Base-by-base conservation (phyloP, 1,139 yeast genomes). In the Hansenula lynferdii region DNA sequence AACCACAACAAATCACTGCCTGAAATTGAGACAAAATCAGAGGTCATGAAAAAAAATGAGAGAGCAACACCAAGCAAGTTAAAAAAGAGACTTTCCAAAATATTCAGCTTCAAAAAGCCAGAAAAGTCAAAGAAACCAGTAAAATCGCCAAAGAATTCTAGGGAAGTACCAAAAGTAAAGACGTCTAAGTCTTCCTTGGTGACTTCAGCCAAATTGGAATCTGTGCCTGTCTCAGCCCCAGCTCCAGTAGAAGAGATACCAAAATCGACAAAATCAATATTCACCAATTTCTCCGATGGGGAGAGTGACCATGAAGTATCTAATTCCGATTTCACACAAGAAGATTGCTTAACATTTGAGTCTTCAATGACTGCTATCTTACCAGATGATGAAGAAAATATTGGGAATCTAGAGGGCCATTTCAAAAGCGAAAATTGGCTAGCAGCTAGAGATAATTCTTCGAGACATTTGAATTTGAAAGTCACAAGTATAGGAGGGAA, bases 291-390 rank as follows among this genome's bases (percentile, higher is more conserved):
- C 25, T 16, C 9, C n/a, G 37, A 34, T n/a, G 11, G 4, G 19
- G 32, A 27, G 11, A 18, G 21, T 15, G 35, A 31, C n/a, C 10
- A 17, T 14, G 34, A 31, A 8, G 14, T 15, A n/a, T n/a, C n/a
- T 6, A 10, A 19, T n/a, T 26, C 22, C n/a, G 19, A 28, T 5
- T 37, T 45, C 3, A 36, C 33, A 11, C 30, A 27, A 23, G 51
- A 48, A 10, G 54, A 50, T 34, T 45, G 36, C 10, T 31, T 31
- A 14, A 44, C 51, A 2, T 52, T 51, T 33, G 56, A 51, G 21
- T 46, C 50, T 4, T 38, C 49, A 7, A 51, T 52, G 56, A 32
- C 46, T 3, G 44, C 54, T 3, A 36, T 52, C 6, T 50, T 48
- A 31, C 49, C 45, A 21, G 49, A 43, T 9, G 42, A 42, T 26